Conservation (phyloP, 2,329 filamentous ascomycete species). For the Talaromyces sp. region DNA sequence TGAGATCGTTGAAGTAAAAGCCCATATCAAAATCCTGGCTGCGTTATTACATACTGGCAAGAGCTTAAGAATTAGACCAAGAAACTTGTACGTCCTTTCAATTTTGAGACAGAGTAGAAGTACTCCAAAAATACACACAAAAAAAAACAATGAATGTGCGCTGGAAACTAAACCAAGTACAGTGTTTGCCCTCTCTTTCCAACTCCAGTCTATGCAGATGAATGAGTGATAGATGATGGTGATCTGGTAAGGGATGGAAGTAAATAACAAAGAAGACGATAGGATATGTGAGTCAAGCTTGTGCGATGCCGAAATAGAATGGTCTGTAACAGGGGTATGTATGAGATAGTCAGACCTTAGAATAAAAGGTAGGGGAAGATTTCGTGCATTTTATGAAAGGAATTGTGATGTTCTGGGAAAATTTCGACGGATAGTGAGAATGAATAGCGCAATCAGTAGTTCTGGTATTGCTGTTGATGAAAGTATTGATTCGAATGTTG, state of each 20-base stretch:
- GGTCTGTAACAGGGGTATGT: not conserved
- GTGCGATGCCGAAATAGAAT: not conserved
- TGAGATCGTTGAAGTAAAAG: no score
- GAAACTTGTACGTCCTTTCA: constrained; percentile 1
- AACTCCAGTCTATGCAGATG: constrained; percentile 9
- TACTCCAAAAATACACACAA: not conserved
- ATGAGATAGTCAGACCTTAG: not conserved
- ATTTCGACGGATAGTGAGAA: not conserved
- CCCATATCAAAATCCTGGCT: no score
- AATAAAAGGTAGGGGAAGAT: not conserved
- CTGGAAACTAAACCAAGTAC: not conserved
- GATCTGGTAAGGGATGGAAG: not conserved
- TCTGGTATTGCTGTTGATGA: constrained; percentile 12
- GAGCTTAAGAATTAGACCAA: not conserved
- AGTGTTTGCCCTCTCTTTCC: not conserved
- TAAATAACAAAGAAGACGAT: constrained; percentile 2
- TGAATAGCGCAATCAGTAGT: not conserved
- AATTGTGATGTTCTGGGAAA: not conserved
- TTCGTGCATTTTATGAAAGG: not conserved
- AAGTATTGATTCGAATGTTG: constrained; percentile 30
- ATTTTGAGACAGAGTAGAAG: not conserved
- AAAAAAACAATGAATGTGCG: not conserved
- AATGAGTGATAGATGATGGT: not conserved
- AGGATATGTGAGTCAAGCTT: not conserved
- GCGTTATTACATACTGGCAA: no score